Percentiles rank a stretch among this genome's conserved stretches.
phyloP scores from a whole-genome alignment of 2,329 filamentous ascomycete genomes.

The Cryphonectria naterciae region DNA sequence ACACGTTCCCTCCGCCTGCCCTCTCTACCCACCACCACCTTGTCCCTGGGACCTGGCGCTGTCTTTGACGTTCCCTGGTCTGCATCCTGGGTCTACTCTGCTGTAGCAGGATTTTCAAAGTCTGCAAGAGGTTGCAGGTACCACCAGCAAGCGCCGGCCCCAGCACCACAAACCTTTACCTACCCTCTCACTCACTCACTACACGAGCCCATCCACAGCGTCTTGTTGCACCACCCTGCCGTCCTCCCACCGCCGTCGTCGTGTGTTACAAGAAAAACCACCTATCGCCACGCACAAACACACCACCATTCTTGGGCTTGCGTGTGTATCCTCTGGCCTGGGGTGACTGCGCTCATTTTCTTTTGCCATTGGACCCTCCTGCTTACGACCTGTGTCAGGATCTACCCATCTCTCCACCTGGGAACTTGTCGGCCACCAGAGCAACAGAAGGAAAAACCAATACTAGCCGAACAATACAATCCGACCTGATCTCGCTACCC shows the following conservation, averaged over 20 bases:
- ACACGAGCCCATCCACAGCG: conserved; percentile 5
- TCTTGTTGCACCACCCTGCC: conserved; percentile 16
- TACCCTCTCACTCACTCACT: neutral
- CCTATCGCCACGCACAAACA: neutral
- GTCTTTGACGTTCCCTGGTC: neutral
- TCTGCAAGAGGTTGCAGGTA: conserved; percentile 9
- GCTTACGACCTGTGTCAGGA: conserved; percentile 14
- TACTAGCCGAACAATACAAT: neutral
- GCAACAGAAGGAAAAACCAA: neutral
- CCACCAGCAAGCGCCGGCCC: conserved; percentile 20
- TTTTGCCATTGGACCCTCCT: neutral
- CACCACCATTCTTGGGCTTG: neutral
- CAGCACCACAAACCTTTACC: conserved; percentile 9
- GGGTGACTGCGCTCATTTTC: neutral
- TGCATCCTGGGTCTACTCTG: neutral
- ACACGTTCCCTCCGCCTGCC: neutral
- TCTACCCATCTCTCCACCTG: neutral
- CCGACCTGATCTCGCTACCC: neutral
- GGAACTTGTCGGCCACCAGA: neutral
- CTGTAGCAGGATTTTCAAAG: conserved; percentile 15
- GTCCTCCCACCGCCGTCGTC: conserved; percentile 12
- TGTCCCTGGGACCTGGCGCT: neutral
- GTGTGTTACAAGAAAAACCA: neutral
- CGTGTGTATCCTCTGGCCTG: conserved; percentile 2
- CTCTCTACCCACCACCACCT: neutral